Evolutionary conservation across 768 basidiomycete genomes (phyloP).

Genomic region (Leucocoprinus sp.): DNA sequence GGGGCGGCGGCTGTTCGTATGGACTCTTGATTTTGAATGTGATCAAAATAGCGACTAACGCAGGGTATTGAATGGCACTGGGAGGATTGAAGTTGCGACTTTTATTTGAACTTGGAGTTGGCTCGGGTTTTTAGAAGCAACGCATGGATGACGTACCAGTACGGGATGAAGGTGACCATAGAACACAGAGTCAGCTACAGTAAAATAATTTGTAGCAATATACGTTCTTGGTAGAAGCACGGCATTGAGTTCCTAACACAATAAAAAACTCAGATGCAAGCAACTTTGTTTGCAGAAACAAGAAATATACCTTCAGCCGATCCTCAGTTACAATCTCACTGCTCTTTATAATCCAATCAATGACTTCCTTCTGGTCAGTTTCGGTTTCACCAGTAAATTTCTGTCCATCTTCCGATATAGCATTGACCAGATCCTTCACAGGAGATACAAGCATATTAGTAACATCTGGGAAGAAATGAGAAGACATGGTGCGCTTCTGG

Average conservation of each 20-base stretch:
- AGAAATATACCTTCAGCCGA: conserved; percentile 38
- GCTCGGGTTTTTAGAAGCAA: neutral
- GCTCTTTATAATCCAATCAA: conserved; percentile 64
- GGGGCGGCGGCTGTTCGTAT: conserved; percentile 51
- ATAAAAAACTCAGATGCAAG: neutral
- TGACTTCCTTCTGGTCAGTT: conserved; percentile 55
- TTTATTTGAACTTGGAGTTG: neutral
- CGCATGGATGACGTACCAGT: conserved; percentile 43
- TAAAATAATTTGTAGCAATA: conserved; percentile 74
- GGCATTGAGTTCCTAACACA: conserved; percentile 57
- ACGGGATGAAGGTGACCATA: conserved; percentile 84
- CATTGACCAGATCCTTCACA: conserved; percentile 50
- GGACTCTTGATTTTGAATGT: conserved; percentile 68
- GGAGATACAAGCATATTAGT: conserved; percentile 38
- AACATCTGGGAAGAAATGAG: conserved; percentile 34
- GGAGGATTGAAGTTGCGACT: conserved; percentile 65
- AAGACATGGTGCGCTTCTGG: conserved; percentile 36
- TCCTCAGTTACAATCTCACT: conserved; percentile 38
- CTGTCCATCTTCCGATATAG: conserved; percentile 35
- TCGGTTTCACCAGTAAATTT: conserved; percentile 45
- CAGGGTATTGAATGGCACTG: conserved; percentile 76
- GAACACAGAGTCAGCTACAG: conserved; percentile 84
- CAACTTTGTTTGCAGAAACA: neutral
- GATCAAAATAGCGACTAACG: conserved; percentile 90
- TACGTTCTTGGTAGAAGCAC: conserved; percentile 75